Base-by-base conservation (phyloP, 441 rosid species). In the Arabidopsis lyrata region DNA sequence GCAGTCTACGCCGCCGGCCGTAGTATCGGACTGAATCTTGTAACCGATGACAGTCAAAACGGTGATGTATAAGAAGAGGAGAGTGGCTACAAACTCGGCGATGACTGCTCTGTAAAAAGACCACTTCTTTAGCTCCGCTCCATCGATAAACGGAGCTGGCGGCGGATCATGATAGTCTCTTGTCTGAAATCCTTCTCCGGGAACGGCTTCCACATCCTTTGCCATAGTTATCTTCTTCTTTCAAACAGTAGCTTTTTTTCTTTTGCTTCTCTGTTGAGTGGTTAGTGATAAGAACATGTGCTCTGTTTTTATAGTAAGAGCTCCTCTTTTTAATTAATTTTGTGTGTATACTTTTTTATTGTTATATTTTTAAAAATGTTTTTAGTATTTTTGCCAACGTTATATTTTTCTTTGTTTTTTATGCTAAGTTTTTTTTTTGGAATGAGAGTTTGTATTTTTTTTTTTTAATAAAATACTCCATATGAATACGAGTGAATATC, bases 111-210 rank as follows among this genome's bases (percentile, higher is more conserved):
- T 76, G 78, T 81, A 78, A n/a, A 81, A 78, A 27, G 84, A 81
- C 84, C 84, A 78, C 44, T 77, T 63, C 24, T 35, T 79, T 5
- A 82, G 75, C 78, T 82, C 85, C n/a, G 3, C 66, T 31, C 49
- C 35, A 42, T 79, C 82, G 50, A 79, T 1, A 8, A 82, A 10
- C 1, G 72, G 75, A 32, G 81, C 82, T 12, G 85, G 85, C 0
- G 82, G 82, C 1, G 85, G 85, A 64, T 82, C 85, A 69, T 79
- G 76, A 39, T 82, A 82, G 72, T 82, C 85, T 76, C 77, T 78
- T 55, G 81, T 67, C 72, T 66, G 77, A 65, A 77, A 77, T 1
- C 69, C 67, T 66, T 77, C 77, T 45, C 74, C 81, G 39, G 73
- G 2, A 39, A 66, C 74, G 7, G 69, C 64, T 72, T 77, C 81